Evolutionary conservation across 2,329 filamentous ascomycete genomes (phyloP).

Genomic region (Fusarium gaditjirri): DNA sequence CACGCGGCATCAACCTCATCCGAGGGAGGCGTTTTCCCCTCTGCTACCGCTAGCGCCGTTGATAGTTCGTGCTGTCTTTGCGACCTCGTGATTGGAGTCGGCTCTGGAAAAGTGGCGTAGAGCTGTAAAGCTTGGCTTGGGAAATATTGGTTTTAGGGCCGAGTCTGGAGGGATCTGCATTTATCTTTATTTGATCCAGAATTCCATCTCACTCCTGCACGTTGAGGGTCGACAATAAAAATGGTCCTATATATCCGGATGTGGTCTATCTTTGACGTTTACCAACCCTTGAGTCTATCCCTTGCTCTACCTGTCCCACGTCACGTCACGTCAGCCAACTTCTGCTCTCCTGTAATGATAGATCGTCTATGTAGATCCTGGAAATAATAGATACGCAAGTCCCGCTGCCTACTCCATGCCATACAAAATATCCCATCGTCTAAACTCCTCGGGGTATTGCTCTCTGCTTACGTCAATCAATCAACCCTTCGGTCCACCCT

Average conservation of each 20-base stretch:
- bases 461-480: conserved; percentile 1
- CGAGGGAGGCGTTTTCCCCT: conserved; percentile 9
- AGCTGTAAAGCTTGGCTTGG: conserved; percentile 24
- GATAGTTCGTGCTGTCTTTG: conserved; percentile 29
- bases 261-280: not conserved
- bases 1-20: conserved; percentile 29
- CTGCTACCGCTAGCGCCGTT: conserved; percentile 25
- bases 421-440: conserved; percentile 11
- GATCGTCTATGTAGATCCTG: conserved; percentile 17
- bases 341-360: not conserved
- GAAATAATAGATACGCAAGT: conserved; percentile 6
- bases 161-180: not conserved
- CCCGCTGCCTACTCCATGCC: conserved; percentile 4
- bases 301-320: not conserved
- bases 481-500: conserved; percentile 9
- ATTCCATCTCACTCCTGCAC: conserved; percentile 15
- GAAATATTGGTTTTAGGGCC: conserved; percentile 13
- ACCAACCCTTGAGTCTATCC: conserved; percentile 4
- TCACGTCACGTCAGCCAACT: not conserved
- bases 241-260: not conserved
- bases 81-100: conserved; percentile 31
- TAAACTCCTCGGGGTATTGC: conserved; percentile 11
- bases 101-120: conserved; percentile 34
- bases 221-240: not conserved
- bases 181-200: conserved; percentile 4